Base-by-base conservation (phyloP, 257 asterid genomes). In the Linaria vulgaris region DNA sequence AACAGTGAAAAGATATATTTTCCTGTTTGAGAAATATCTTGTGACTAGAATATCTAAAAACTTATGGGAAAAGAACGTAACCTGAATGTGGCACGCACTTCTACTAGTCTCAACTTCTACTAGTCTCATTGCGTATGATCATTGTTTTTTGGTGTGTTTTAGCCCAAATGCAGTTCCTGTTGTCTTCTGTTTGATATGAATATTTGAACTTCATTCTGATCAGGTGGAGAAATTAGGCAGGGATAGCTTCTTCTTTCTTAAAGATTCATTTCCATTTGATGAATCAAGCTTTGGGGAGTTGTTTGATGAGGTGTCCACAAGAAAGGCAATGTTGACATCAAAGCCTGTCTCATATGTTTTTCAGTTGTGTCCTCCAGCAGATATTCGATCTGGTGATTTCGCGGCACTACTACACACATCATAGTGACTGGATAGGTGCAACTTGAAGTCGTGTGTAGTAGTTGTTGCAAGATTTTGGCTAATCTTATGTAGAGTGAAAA, bases 161-260 rank as follows among this genome's bases (percentile, higher is more conserved):
- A n/a, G 6, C 23, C 46, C 38, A 47, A 15, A 14, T 45, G 49
- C 12, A 49, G 21, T 25, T 45, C 21, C 22, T 39, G 43, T 53
- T 23, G 45, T 17, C 53, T 46, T 47, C 14, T 8, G 48, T 47
- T 59, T 53, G 63, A 39, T 56, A 30, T 39, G 12, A 13, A 39
- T 37, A 13, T 4, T 67, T 56, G 20, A 25, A 57, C n/a, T n/a
- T n/a, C n/a, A n/a, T n/a, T n/a, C n/a, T 47, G 63, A 44, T 69
- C 87, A 94, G 97, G 94, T 94, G 69, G 99, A 94, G 64, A 85
- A 77, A 66, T 11, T 87, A 64, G 97, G 88, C 0, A 74, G 91
- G 62, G 94, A 87, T 0, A 80, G 87, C 67, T 89, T 85, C 67
- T 89, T 92, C 82, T 78, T 85, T 64, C 96, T 92, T 6, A 65